Conservation (phyloP, 208 protist genomes). For the Strigomonas culicis region DNA sequence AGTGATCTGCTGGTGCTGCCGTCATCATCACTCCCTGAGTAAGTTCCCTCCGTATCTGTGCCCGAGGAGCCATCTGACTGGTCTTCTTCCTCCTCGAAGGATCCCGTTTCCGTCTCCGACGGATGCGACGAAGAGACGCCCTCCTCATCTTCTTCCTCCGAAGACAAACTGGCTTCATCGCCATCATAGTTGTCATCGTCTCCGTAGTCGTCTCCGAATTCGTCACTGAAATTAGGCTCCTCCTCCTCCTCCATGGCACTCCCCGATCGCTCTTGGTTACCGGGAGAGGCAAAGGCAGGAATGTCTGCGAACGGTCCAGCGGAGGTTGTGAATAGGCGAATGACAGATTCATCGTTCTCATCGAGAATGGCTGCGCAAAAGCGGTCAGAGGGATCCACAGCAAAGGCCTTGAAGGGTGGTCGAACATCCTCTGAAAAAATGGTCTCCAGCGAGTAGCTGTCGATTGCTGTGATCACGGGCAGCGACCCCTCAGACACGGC, state of each 20-base stretch:
- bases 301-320: slow-evolving; percentile 65
- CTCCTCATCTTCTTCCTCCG: slow-evolving; percentile 21
- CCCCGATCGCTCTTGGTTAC: slow-evolving; percentile 31
- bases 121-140: background rate
- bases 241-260: slow-evolving; percentile 32
- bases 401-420: slow-evolving; percentile 67
- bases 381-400: slow-evolving; percentile 78
- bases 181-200: slow-evolving; percentile 30
- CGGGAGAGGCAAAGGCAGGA: slow-evolving; percentile 53
- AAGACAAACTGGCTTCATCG: slow-evolving; percentile 14
- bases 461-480: slow-evolving; percentile 70
- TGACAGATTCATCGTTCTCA: slow-evolving; percentile 51
- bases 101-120: background rate
- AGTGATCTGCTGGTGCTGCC: background rate
- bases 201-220: slow-evolving; percentile 34
- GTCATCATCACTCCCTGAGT: background rate
- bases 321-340: slow-evolving; percentile 76
- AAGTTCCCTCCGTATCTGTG: background rate
- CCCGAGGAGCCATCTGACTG: slow-evolving; percentile 12
- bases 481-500: slow-evolving; percentile 23
- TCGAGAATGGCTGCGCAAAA: slow-evolving; percentile 82
- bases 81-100: slow-evolving; percentile 12
- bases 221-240: slow-evolving; percentile 22
- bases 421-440: slow-evolving; percentile 77
- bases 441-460: slow-evolving; percentile 72